Base-by-base conservation (phyloP, 768 basidiomycete species). In the Trametes cinnabarina region DNA sequence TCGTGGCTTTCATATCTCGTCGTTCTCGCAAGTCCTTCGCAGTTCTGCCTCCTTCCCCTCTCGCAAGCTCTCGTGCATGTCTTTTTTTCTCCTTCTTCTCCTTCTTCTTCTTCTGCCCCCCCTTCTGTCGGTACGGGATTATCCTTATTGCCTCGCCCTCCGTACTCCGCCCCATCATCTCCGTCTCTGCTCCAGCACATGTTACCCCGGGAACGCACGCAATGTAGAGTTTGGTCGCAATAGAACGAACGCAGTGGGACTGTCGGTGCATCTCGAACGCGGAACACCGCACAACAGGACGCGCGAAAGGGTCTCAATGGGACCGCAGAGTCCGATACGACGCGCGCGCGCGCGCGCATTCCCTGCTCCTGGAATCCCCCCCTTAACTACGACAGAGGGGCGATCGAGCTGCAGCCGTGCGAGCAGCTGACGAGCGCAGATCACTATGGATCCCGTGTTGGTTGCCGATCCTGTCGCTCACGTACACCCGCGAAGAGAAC, bases 101-200 rank as follows among this genome's bases (percentile, higher is more conserved):
- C n/a, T n/a, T n/a, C n/a, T n/a, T n/a, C 30, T 32, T 12, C 12
- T 32, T 32, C 30, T 12, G 12, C 12, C 30, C 30, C 30, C 30
- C 30, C 30, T 7, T 32, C 30, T 32, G 30, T 32, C 30, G 30
- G 30, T 32, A 32, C 30, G 12, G 7, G 6, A 47, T 49, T 61
- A 61, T 61, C 59, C 54, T 61, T 61, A 61, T 61, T 61, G 59
- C 59, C 49, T 39, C 48, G 48, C 47, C 30, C 35, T 32, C 28
- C 32, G 9, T 17, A 11, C 47, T 10, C 30, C 47, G 1, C 20
- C 30, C 17, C 30, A 11, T n/a, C 47, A 32, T 35, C 32, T 32
- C 28, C 26, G 25, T 47, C 25, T 23, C 30, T 51, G 52, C 40
- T 55, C 40, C 42, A 41, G 43, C 58, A 51, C 51, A 54, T 35